phyloP scores from a whole-genome alignment of 768 basidiomycete genomes.

The Rhizopogon vesiculosus region DNA sequence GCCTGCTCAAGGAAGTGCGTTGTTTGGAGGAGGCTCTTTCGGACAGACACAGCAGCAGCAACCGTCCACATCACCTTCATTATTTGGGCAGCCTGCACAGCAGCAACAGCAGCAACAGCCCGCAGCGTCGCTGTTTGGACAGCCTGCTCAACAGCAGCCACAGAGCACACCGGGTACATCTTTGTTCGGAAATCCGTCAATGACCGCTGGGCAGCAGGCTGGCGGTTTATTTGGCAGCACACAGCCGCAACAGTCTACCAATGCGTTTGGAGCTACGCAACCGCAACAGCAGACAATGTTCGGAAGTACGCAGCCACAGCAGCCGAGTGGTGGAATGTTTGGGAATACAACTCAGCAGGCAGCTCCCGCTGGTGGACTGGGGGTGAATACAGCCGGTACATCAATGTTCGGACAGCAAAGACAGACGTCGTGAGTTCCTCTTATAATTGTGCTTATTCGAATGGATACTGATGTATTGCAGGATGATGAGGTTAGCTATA shows the following conservation, averaged over 20 bases:
- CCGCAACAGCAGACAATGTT: constrained; percentile 11
- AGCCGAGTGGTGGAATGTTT: constrained; percentile 18
- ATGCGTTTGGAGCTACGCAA: constrained; percentile 17
- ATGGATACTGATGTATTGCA: constrained; percentile 1
- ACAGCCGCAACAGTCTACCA: constrained; percentile 21
- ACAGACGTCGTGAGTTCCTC: constrained; percentile 24
- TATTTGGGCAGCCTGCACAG: constrained; percentile 24
- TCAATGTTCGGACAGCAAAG: constrained; percentile 25
- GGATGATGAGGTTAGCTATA: constrained; percentile 23
- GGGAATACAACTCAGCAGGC: constrained; percentile 13
- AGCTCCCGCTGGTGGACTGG: constrained; percentile 2
- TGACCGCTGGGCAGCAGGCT: constrained; percentile 22
- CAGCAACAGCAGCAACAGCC: constrained; percentile 27
- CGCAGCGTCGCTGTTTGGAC: constrained; percentile 33
- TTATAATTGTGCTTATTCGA: not conserved
- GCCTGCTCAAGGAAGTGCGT: constrained; percentile 16
- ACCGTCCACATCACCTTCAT: constrained; percentile 15
- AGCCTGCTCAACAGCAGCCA: constrained; percentile 22
- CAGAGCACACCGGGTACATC: constrained; percentile 9
- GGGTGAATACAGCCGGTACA: constrained; percentile 1
- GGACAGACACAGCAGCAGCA: constrained; percentile 18
- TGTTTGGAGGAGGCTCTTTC: constrained; percentile 12
- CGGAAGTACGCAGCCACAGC: constrained; percentile 14
- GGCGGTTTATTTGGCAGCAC: constrained; percentile 35
- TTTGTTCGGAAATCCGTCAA: constrained; percentile 2